Evolutionary conservation across 768 basidiomycete genomes (phyloP), one percentile per base, ranked within the genome.

Genomic region (Boletus rubroflammeus): DNA sequence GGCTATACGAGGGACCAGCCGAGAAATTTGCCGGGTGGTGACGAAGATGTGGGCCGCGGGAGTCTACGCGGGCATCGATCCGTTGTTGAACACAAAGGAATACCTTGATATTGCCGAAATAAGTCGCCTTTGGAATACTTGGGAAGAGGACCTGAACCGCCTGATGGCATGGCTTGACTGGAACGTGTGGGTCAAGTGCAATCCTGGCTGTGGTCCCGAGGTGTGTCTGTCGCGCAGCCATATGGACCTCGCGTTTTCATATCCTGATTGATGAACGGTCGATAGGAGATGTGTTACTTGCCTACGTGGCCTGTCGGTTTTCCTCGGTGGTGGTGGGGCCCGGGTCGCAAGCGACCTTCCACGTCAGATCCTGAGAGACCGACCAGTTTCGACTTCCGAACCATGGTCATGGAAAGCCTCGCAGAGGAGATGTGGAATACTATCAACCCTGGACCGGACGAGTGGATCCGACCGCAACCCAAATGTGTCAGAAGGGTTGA

Each of bases 101-200:
- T n/a, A 15, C 6, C 47, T 35, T 0, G 47, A 59, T 13, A 21
- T 57, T 13, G 17, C 29, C 1, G 47, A 61, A 23, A 36, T 58
- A 25, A 49, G 29, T 6, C 35, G 2, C 2, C 26, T 72, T 39
- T 35, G 67, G n/a, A 21, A 23, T 13, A 32, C 47, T 5, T 82
- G 81, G 81, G 61, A 50, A 8, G 42, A 35, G 21, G 69, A 73
- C 9, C 44, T 78, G 23, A 55, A 67, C 7, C 55, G 46, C 3
- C 58, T 83, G 21, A 78, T 81, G 73, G 42, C 35, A 0, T 82
- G 81, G 81, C 64, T 83, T 0, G 81, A 78, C 55, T 83, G 81
- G 81, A 73, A 66, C 36, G 62, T 72, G 7, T 83, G 81, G 81
- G 59, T 75, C 2, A 77, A 68, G 41, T 82, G 81, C 47, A 64